A percentile compares a stretch with the other conserved stretches of the same genome.
Evolutionary conservation across 345 rosid species (phyloP).

Genomic region (Camelina laxa): DNA sequence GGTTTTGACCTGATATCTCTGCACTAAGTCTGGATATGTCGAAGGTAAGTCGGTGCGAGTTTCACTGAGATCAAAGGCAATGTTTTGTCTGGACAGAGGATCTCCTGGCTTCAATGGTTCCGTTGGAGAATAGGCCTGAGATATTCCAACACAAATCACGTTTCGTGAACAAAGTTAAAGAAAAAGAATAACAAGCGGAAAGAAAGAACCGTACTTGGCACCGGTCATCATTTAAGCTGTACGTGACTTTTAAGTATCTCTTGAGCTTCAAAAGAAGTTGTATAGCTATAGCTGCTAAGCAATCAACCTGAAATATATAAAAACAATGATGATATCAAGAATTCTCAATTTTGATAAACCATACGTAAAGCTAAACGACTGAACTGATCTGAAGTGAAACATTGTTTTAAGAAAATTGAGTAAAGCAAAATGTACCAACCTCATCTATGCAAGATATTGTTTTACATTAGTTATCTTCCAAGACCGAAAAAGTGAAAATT

Average conservation of each 20-base stretch:
- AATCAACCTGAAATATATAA: constrained; percentile 60
- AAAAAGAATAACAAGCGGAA: background rate
- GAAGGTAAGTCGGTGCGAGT: constrained; percentile 59
- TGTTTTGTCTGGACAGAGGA: constrained; percentile 67
- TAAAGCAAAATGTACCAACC: constrained; percentile 6
- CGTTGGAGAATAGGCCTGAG: constrained; percentile 86
- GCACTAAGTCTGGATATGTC: constrained; percentile 67
- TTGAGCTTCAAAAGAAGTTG: constrained; percentile 95
- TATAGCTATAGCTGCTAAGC: constrained; percentile 74
- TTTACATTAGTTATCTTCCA: constrained; percentile 9
- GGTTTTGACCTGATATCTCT: constrained; percentile 76
- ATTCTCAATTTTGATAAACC: background rate
- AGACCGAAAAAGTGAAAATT: background rate
- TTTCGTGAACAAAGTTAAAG: background rate
- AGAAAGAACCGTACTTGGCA: constrained; percentile 71
- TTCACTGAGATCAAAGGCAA: constrained; percentile 69
- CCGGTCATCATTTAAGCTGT: constrained; percentile 85
- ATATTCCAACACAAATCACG: constrained; percentile 2
- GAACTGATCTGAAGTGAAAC: constrained; percentile 11
- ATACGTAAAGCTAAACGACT: background rate
- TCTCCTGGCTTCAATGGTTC: constrained; percentile 85
- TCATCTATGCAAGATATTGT: constrained; percentile 1
- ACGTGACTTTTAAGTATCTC: constrained; percentile 84
- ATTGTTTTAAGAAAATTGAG: background rate
- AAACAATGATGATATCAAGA: too few relatives aligned